phyloP scores from a whole-genome alignment of 2,329 filamentous ascomycete species.

The Colletotrichum sp. region DNA sequence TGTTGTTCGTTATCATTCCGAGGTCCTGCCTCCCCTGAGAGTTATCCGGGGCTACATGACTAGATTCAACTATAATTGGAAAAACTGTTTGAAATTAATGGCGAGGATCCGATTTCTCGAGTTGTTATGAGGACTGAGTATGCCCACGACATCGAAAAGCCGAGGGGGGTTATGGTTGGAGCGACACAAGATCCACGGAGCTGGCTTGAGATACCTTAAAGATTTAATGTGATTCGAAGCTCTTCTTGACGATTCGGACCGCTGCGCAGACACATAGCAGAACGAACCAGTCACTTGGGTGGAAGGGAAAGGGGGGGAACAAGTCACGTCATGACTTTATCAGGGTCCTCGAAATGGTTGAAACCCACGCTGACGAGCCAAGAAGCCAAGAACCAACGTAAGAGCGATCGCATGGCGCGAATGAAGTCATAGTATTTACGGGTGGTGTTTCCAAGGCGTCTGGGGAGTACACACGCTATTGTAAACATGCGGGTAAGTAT shows the following conservation, averaged over 20 bases:
- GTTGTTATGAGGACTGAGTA: background rate
- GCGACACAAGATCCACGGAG: background rate
- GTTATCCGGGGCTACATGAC: background rate
- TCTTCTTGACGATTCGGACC: too few species aligned
- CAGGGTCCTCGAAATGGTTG: too few species aligned
- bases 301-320: background rate
- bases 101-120: fast-evolving
- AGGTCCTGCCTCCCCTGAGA: background rate
- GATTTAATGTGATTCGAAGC: too few species aligned
- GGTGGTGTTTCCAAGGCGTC: too few species aligned
- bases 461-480: background rate
- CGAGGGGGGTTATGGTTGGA: background rate
- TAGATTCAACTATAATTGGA: background rate
- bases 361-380: fast-evolving
- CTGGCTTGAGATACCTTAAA: too few species aligned
- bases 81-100: fast-evolving
- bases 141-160: background rate
- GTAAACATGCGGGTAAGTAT: background rate
- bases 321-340: too few species aligned
- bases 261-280: background rate
- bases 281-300: background rate
- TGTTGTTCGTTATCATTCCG: background rate
- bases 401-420: too few species aligned
- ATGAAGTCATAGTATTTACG: too few species aligned
- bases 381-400: too few species aligned